Evolutionary conservation across 1,139 yeast genomes (phyloP).

Genomic region (Candida tunisiensis): DNA sequence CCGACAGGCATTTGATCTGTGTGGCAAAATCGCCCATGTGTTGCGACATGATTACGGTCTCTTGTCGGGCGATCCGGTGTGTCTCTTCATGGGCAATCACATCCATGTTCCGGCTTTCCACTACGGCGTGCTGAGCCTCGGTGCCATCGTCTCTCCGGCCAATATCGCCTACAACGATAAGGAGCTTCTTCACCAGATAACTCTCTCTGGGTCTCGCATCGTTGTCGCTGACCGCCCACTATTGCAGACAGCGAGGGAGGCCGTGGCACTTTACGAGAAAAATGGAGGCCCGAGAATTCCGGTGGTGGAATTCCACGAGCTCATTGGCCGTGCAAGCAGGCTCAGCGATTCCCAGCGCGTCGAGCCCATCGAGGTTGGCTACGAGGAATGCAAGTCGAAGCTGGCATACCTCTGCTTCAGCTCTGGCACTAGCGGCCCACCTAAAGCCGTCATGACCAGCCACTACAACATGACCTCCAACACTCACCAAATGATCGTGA

Average conservation of each 20-base stretch:
- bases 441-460: slow-evolving; percentile 55
- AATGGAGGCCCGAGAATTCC: no score
- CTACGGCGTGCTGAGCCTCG: slow-evolving; percentile 16
- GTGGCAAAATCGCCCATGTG: no score
- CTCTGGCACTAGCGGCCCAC: slow-evolving; percentile 61
- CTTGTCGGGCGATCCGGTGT: no score
- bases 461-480: slow-evolving; percentile 26
- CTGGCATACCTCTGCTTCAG: slow-evolving; percentile 34
- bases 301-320: slow-evolving; percentile 5
- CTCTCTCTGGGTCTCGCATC: slow-evolving; percentile 12
- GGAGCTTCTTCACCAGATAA: slow-evolving; percentile 21
- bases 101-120: no score
- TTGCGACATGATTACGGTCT: no score
- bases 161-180: slow-evolving; percentile 17
- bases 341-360: no score
- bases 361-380: slow-evolving; percentile 7
- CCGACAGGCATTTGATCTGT: no score
- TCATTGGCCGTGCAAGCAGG: slow-evolving; percentile 2
- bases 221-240: slow-evolving; percentile 11
- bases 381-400: slow-evolving; percentile 7
- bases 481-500: slow-evolving; percentile 8
- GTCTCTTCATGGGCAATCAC: no score
- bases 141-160: slow-evolving; percentile 21
- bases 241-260: slow-evolving; percentile 12
- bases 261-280: slow-evolving; percentile 9